Base-by-base conservation (phyloP, 176 grass and related monocot species). In the Triticum urartu region DNA sequence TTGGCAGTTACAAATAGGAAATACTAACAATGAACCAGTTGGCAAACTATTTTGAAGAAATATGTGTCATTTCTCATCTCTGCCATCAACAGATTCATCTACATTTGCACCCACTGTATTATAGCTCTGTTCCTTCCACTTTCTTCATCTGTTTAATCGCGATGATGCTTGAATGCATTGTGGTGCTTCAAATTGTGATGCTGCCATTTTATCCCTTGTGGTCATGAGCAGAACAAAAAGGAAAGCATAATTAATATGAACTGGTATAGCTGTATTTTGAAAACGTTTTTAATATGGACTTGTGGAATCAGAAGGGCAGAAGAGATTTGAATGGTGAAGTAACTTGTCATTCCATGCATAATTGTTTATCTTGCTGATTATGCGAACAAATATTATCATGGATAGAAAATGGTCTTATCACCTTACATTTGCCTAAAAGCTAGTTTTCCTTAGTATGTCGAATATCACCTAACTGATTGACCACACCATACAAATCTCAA, bases 341-440 rank as follows among this genome's bases (percentile, higher is more conserved):
- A 48, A 75, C 40, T 75, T 77, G 30, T 33, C 73, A 11, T 48
- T 8, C 28, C 47, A 54, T 77, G 15, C 15, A 77, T 56, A 56
- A 77, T 33, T 17, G 15, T 54, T 77, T 33, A 17, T 28, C 73
- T 77, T 77, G 47, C 73, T 77, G 8, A 77, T 76, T 76, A 75
- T 52, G 7, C 14, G 8, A 20, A 47, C 21, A 74, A 47, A 12
- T 74, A 74, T 77, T 11, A 11, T 56, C 2, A 33, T 77, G 73
- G 3, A 21, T 0, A 21, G 10, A 75, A 56, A 47, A 25, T 4
- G 21, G n/a, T 26, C 25, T 47, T 43, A 25, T 43, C 9, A 73
- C 3, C 39, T 73, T 73, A 47, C 6, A 2, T 47, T 13, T 45
- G n/a, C n/a, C 14, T 0, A 25, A 22, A 43, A 8, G 5, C 12